These are phyloP conservation scores for Podospora conica DNA, from an alignment of 495 filamentous ascomycete species.

Conservation along the genomic window DNA sequence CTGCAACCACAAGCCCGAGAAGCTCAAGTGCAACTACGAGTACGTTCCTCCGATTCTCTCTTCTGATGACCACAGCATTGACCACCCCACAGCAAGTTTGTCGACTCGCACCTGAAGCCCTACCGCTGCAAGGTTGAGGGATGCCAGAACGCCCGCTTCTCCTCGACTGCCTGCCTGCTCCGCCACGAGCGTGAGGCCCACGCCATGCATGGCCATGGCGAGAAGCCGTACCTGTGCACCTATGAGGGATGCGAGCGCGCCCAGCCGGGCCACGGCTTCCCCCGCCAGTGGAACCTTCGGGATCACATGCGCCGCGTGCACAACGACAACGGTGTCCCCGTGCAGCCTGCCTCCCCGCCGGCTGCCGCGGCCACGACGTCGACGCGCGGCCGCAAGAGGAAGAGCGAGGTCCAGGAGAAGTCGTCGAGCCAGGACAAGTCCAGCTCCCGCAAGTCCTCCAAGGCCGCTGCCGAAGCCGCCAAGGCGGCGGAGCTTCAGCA, in stretches of 20 bases:
- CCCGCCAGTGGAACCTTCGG: slow-evolving; percentile 84
- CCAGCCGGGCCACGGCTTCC: slow-evolving; percentile 75
- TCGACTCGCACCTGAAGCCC: slow-evolving; percentile 90
- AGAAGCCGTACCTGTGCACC: slow-evolving; percentile 79
- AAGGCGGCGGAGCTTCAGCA: slow-evolving; percentile 26
- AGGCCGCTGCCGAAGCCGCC: slow-evolving; percentile 24
- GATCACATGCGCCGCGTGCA: slow-evolving; percentile 95
- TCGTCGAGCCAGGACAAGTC: slow-evolving; percentile 29
- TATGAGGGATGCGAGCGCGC: slow-evolving; percentile 81
- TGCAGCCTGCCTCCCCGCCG: slow-evolving; percentile 33
- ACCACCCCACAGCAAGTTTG: slow-evolving; percentile 67
- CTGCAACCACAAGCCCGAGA: slow-evolving; percentile 79
- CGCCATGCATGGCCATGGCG: slow-evolving; percentile 88
- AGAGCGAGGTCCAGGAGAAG: slow-evolving; percentile 40
- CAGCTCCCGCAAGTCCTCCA: slow-evolving; percentile 37
- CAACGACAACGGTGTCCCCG: slow-evolving; percentile 55
- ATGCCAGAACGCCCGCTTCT: slow-evolving; percentile 77
- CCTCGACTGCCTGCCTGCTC: slow-evolving; percentile 89
- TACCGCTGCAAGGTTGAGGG: slow-evolving; percentile 79
- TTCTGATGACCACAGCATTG: slow-evolving; percentile 16
- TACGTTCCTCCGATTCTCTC: slow-evolving; percentile 42
- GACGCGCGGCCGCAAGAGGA: slow-evolving; percentile 43
- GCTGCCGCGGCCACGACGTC: slow-evolving; percentile 26
- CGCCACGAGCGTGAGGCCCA: slow-evolving; percentile 92
- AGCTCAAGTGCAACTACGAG: slow-evolving; percentile 97